Conservation (phyloP, 108 stramenopile genomes). For the Licmophora abbreviata region DNA sequence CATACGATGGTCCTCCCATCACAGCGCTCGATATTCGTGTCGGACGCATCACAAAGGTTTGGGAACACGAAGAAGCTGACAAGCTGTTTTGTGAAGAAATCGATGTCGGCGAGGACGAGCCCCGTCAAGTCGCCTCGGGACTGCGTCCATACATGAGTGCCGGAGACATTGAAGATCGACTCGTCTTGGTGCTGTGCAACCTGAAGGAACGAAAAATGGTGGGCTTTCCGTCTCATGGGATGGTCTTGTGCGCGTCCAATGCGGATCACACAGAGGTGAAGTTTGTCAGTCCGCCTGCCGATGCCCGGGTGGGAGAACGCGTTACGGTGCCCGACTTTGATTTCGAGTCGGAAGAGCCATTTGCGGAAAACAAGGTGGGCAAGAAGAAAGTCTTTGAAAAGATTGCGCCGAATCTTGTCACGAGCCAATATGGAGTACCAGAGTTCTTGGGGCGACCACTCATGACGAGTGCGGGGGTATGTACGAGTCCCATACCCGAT, state of each 20-base stretch:
- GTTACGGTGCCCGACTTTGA: constrained; percentile 80
- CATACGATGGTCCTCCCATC: constrained; percentile 82
- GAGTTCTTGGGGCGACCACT: constrained; percentile 81
- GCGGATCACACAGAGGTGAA: constrained; percentile 85
- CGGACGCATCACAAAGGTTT: constrained; percentile 83
- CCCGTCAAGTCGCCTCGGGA: constrained; percentile 91
- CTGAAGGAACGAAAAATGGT: constrained; percentile 93
- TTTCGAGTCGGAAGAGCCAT: constrained; percentile 73
- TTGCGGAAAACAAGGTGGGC: constrained; percentile 85
- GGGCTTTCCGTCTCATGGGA: constrained; percentile 94
- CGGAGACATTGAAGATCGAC: constrained; percentile 82
- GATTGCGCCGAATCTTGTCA: constrained; percentile 85
- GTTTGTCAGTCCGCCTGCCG: constrained; percentile 88
- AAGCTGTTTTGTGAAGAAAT: constrained; percentile 99
- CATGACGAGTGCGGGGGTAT: constrained; percentile 82
- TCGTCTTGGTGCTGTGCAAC: constrained; percentile 96
- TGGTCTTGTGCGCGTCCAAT: constrained; percentile 96
- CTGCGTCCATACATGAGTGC: constrained; percentile 73
- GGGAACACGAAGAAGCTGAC: constrained; percentile 94
- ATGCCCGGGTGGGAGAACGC: constrained; percentile 89
- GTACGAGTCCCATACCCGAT: constrained; percentile 75
- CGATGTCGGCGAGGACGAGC: constrained; percentile 92
- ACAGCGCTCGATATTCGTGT: constrained; percentile 87
- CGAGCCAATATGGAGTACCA: constrained; percentile 78
- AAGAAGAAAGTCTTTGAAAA: constrained; percentile 98